A percentile compares a stretch with the other conserved stretches of the same genome.
phyloP scores from a whole-genome alignment of 2,329 filamentous ascomycete species.

The Albophoma yamanashiensis region DNA sequence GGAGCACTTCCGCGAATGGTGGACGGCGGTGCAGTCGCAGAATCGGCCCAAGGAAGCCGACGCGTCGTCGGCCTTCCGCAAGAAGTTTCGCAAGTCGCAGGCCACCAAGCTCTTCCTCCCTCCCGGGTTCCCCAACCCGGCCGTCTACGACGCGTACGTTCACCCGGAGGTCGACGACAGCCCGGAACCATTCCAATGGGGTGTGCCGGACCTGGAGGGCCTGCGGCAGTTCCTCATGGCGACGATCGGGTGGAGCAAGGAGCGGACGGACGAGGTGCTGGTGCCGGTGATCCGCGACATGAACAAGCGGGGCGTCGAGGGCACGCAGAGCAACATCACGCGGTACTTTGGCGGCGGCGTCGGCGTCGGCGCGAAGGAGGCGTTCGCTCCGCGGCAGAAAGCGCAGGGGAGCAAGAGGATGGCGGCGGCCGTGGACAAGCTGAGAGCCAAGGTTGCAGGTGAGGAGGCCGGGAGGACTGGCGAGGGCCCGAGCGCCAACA shows the following conservation, averaged over 20 bases:
- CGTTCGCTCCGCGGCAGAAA: conserved; percentile 59
- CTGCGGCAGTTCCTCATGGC: conserved; percentile 76
- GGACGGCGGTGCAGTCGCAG: conserved; percentile 62
- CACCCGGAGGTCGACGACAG: conserved; percentile 75
- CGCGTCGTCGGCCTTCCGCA: conserved; percentile 54
- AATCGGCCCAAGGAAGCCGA: conserved; percentile 55
- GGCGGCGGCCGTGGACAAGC: conserved; percentile 60
- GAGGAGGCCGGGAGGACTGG: not conserved
- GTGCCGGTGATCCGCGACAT: conserved; percentile 94
- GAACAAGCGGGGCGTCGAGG: conserved; percentile 79
- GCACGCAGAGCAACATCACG: conserved; percentile 96
- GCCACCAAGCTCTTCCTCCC: conserved; percentile 80
- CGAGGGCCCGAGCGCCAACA: conserved; percentile 1
- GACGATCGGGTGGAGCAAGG: conserved; percentile 86
- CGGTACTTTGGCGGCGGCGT: conserved; percentile 71
- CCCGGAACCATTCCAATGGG: conserved; percentile 82
- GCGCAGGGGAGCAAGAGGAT: conserved; percentile 60
- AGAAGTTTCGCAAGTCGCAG: conserved; percentile 75
- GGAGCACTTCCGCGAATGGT: conserved; percentile 78
- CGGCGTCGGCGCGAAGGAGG: conserved; percentile 54
- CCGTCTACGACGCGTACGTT: conserved; percentile 76
- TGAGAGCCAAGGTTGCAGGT: conserved; percentile 34
- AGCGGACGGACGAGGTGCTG: conserved; percentile 88
- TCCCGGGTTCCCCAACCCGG: conserved; percentile 62
- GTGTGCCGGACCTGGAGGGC: conserved; percentile 83